Base-by-base conservation (phyloP, 768 basidiomycete species). In the Macrolepiota albuminosa region DNA sequence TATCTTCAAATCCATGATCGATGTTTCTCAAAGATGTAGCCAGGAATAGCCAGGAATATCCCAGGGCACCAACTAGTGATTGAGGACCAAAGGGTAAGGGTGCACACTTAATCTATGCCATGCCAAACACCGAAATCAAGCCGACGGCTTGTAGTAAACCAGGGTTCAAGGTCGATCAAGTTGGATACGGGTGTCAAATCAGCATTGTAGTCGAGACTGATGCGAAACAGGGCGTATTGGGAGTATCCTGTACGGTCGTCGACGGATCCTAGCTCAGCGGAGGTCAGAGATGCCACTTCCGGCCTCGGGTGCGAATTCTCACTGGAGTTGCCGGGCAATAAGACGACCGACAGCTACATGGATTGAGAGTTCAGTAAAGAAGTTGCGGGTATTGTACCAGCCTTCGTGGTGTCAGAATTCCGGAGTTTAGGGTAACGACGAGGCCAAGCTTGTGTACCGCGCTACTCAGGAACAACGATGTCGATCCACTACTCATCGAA, bases 211-310 rank as follows among this genome's bases (percentile, higher is more conserved):
- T 33, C n/a, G n/a, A 39, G 39, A 52, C 21, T 52, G n/a, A 18
- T 24, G 29, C 53, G 48, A 56, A 60, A 60, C 59, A 51, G 54
- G 59, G 46, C 6, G 6, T 18, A n/a, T 31, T 39, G n/a, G 42
- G 21, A n/a, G 47, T 42, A 50, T 33, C 29, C 13, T 40, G 47
- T 57, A 53, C 36, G 34, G 21, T n/a, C 46, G 45, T 54, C 34
- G 43, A 47, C 16, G 51, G 37, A 56, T 50, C 49, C 59, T 60
- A 56, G 54, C 54, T 60, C 34, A 56, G 33, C 54, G 59, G 54
- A 50, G 59, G 59, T 60, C 45, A 60, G 34, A 51, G 40, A 31
- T 50, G 29, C 53, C 26, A 49, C 54, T 60, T 60, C 49, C 14
- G 40, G 48, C 37, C 13, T 43, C 40, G 49, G 42, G 39, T 34